Evolutionary conservation across 2,329 filamentous ascomycete genomes (phyloP).

Genomic region (Knoxdaviesia proteae): DNA sequence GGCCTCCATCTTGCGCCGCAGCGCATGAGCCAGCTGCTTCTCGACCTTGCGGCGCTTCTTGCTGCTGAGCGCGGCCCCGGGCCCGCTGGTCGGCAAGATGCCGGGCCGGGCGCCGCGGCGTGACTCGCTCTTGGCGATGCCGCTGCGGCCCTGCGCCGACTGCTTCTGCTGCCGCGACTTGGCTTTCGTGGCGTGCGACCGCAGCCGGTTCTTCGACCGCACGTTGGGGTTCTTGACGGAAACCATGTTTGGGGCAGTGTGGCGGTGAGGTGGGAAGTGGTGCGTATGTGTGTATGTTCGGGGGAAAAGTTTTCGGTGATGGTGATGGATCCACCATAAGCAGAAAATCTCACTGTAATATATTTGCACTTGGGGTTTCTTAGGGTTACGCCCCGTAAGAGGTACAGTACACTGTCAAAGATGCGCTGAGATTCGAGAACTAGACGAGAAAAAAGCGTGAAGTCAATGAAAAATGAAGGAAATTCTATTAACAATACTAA

Average conservation of each 20-base stretch:
- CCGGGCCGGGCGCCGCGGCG: constrained; percentile 29
- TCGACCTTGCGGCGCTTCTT: constrained; percentile 37
- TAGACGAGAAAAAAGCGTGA: too few species aligned
- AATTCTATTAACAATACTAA: too few species aligned
- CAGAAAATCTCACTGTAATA: too few species aligned
- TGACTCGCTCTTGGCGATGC: constrained; percentile 20
- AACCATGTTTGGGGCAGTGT: constrained; percentile 17
- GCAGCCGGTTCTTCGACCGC: constrained; percentile 30
- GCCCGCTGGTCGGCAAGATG: constrained; percentile 33
- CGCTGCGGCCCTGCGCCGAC: constrained; percentile 15
- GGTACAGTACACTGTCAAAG: too few species aligned
- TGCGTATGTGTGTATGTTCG: not conserved
- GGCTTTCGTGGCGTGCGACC: constrained; percentile 21
- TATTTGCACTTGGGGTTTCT: too few species aligned
- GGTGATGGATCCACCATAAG: not conserved
- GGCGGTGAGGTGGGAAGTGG: not conserved
- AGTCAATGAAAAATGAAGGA: too few species aligned
- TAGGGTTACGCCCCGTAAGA: too few species aligned
- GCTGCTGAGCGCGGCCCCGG: constrained; percentile 25
- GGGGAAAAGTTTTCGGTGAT: not conserved
- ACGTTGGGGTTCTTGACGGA: constrained; percentile 39
- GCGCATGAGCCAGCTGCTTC: constrained; percentile 27
- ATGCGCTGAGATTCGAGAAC: too few species aligned
- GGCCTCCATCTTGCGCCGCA: constrained; percentile 28
- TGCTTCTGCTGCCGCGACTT: constrained; percentile 22